Base-by-base conservation (phyloP, 495 filamentous ascomycete genomes). In the Xylaria acuta region DNA sequence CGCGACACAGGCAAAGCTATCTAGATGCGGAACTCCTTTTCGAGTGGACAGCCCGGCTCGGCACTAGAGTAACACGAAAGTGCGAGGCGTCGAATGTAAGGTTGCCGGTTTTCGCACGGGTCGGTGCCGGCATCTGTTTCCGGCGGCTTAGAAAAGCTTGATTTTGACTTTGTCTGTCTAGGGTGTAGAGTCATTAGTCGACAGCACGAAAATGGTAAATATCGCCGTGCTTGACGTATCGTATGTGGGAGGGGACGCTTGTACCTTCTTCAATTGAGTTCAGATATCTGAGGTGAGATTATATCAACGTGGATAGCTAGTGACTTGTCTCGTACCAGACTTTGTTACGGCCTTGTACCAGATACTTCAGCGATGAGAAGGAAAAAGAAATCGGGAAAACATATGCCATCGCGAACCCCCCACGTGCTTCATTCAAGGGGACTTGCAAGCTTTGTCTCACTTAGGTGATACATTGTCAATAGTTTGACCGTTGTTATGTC, bases 121-220 rank as follows among this genome's bases (percentile, higher is more conserved):
- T 58, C 30, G 54, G 18, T 25, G 5, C 68, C 67, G 68, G 68
- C 58, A 70, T 20, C 40, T 70, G 54, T 27, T 53, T 30, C 68
- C 56, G 68, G 25, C 20, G 58, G 43, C 58, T 62, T 69, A 53
- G 56, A 58, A 62, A 70, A 70, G 68, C 68, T 70, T 70, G 68
- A 51, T 70, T 63, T n/a, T 59, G 68, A 45, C 16, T 51, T 58
- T 5, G n/a, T 53, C 12, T n/a, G 32, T 20, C 45, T 9, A 34
- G 20, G 8, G 41, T 62, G 41, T 22, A 43, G 58, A 40, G n/a
- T 62, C 16, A 18, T 38, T 25, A 16, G 8, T 32, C 25, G 12
- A 51, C 12, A 8, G 18, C 36, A 22, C 51, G 30, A 51, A 47
- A 45, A 62, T n/a, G 30, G 27, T 14, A 47, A 32, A n/a, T 36